A percentile compares a stretch with the other conserved stretches of the same genome.
Conservation (phyloP, 163 green algal species). For the Chlamydomonas reinhardtii region DNA sequence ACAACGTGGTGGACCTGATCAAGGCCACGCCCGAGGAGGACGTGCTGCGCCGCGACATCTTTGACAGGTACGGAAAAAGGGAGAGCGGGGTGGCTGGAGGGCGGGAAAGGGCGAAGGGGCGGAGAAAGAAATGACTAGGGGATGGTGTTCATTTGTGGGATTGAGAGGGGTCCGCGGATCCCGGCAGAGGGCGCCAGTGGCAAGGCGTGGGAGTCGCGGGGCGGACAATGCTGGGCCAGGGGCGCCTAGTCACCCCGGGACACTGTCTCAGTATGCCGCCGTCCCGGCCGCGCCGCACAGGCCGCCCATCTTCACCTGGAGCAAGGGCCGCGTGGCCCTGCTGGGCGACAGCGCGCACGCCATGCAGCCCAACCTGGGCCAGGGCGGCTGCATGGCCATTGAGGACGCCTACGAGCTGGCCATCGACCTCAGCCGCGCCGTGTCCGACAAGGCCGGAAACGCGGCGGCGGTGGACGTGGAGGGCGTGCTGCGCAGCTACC, state of each 20-base stretch:
- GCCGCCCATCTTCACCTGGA: conserved; percentile 93
- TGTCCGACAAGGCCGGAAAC: conserved; percentile 16
- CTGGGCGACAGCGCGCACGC: conserved; percentile 96
- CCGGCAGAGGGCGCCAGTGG: too few relatives aligned
- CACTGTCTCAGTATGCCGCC: too few relatives aligned
- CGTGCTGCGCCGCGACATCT: conserved; percentile 95
- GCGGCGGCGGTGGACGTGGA: conserved; percentile 48
- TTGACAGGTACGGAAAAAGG: conserved; percentile 69
- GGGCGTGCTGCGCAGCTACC: conserved; percentile 66
- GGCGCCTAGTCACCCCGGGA: too few relatives aligned
- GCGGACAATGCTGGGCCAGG: too few relatives aligned
- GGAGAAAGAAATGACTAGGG: too few relatives aligned
- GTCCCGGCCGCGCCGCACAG: too few relatives aligned
- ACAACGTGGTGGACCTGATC: conserved; percentile 81
- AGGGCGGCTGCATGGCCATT: conserved; percentile 97
- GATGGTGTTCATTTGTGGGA: too few relatives aligned
- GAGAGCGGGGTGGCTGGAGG: too few relatives aligned
- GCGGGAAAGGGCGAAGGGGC: too few relatives aligned
- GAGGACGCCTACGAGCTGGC: conserved; percentile 94
- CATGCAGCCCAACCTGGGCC: conserved; percentile 99
- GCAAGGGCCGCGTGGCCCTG: conserved; percentile 88
- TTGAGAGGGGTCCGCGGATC: too few relatives aligned
- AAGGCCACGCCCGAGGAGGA: conserved; percentile 89
- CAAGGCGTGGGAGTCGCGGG: too few relatives aligned
- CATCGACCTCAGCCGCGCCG: conserved; percentile 69